Base-by-base conservation (phyloP, 2,329 filamentous ascomycete species). In the Exophiala alcalophila region DNA sequence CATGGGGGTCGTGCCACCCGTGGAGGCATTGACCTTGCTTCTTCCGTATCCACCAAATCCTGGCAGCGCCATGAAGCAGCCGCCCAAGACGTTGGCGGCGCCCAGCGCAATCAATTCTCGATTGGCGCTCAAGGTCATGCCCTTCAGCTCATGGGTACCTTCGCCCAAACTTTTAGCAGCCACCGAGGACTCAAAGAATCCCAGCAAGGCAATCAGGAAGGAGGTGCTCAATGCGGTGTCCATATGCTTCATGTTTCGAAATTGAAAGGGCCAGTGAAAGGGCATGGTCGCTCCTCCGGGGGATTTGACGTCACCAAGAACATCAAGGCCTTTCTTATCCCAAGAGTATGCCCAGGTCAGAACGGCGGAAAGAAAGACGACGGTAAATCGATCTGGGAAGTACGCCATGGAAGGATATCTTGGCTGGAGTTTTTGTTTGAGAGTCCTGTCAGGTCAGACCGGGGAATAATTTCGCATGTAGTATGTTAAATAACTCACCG, bases 171-270 rank as follows among this genome's bases (percentile, higher is more conserved):
- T 91, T 67, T 97, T 97, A 24, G 92, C 92, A 1, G 92, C 92
- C 9, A 98, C 89, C 0, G 89, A 95, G 2, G 88, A 95, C 65
- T 98, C 92, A 58, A 98, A 98, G 66, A 98, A 98, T n/a, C 92
- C 92, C 0, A 98, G 80, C 16, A 98, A 74, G 1, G 90, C 88
- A 52, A 98, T 95, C 40, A 97, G 74, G 59, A 98, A 95, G 0
- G 88, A 85, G 0, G 92, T 97, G 37, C 86, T 83, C 76, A 97
- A 84, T 25, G 88, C 85, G 50, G 88, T 84, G 15, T 85, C 83
- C 40, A 94, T 86, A 60, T 96, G 84, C 16, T 79, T 76, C 72
- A 97, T 81, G 55, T 94, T 80, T 4, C 78, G 73, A 2, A 78
- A 68, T 52, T 82, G 79, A 58, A 96, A 92, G 0, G 92, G 91